Base-by-base conservation (phyloP, 805 yeast species). In the Scheffersomyces lignosus region DNA sequence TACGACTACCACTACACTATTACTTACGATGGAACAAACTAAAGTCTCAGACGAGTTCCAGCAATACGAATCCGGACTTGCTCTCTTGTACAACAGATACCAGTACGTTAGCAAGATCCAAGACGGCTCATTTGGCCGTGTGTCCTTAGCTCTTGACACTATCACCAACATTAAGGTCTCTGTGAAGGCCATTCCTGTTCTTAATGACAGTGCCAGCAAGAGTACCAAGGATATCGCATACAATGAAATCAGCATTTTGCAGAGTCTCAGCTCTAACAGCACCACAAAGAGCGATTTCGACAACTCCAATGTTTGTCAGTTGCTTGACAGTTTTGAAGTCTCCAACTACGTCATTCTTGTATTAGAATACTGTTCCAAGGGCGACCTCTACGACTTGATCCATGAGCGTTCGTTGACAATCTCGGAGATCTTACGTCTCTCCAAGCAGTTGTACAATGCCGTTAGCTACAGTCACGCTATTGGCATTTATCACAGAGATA, bases 321-420 rank as follows among this genome's bases (percentile, higher is more conserved):
- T 84, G 47, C 47, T 80, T 16, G 81, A 81, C 43, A 62, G 64
- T 41, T 79, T 81, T 45, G 82, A 80, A 48, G 73, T 83, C 10
- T 58, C 64, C 5, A 61, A 70, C 15, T 72, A 71, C 45, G 70
- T 73, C 42, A 71, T 78, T 15, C 52, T 84, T 46, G 82, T 81
- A 12, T 65, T 84, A 51, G 90, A 84, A 56, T 81, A 76, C 55
- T 81, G 85, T 44, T 69, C 74, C 27, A 67, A 73, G 33, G 89
- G 89, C 23, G 90, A 83, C 45, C 59, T 83, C 34, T 81, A 81
- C 51, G 90, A 83, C 51, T 67, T 73, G 37, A 63, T 74, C 33
- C 69, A 64, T 42, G 41, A 40, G 18, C 34, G 49, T n/a, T 15
- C 34, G 7, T 40, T 45, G 14, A 31, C 41, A 20, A 40, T 38